Base-by-base conservation (phyloP, 352 stramenopile genomes). In the Phytophthora ramorum region DNA sequence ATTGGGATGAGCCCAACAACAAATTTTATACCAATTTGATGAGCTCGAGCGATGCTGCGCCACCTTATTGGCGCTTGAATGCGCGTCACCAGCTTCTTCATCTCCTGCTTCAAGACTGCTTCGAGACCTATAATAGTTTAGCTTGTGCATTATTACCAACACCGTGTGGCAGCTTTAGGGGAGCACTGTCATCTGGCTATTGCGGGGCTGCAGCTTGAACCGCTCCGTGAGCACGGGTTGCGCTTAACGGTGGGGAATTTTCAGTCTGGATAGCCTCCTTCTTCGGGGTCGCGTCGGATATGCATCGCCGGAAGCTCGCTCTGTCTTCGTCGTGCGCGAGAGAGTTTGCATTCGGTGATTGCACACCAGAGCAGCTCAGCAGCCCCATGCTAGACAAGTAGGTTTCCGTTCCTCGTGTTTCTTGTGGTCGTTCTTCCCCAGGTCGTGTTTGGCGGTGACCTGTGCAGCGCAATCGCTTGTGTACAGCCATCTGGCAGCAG, bases 101-200 rank as follows among this genome's bases (percentile, higher is more conserved):
- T 9, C 28, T 9, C 4, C 43, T 68, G 63, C 60, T 63, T 68
- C 60, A 68, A 63, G 51, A 44, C 35, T 12, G 26, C 19, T 58
- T 26, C n/a, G 24, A n/a, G 14, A n/a, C 14, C n/a, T 43, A 19
- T n/a, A 43, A 43, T 32, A 38, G 34, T n/a, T 16, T 16, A 17
- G 56, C 43, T 66, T 66, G 38, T 13, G 26, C 14, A 37, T 1
- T 26, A 50, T 62, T 67, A 67, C 59, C 50, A 67, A 51, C 50
- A 45, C 51, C 50, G 44, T 55, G 53, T 68, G 60, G 60, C 22
- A 43, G 43, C 13, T 28, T 7, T 19, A 58, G 46, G 57, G 57
- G 58, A 54, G 45, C 41, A 13, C 7, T 12, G 22, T 16, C 8
- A 16, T 16, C 34, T 9, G 3, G 2, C 4, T 10, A 38, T 38